These are phyloP conservation scores for Saccharomycopsis sp. DNA, from an alignment of 805 yeast species.

Conservation along the genomic window DNA sequence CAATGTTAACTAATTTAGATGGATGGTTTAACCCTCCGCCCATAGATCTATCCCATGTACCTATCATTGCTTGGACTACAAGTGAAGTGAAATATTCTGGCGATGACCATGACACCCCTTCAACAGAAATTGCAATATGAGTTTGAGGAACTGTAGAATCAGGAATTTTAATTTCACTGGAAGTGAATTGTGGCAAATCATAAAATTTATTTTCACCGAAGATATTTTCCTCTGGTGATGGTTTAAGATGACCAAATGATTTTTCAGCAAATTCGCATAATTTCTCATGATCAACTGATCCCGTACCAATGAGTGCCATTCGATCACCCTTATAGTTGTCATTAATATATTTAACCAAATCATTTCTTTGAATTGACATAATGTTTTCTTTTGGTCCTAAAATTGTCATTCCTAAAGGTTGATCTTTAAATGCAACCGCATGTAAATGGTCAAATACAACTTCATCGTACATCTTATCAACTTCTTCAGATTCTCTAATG, in stretches of 20 bases:
- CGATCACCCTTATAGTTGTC: conserved; percentile 92
- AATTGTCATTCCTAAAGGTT: conserved; percentile 94
- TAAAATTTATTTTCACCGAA: conserved; percentile 61
- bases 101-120: conserved; percentile 96
- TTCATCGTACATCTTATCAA: conserved; percentile 97
- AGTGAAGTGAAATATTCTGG: conserved; percentile 93
- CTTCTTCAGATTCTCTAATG: conserved; percentile 94
- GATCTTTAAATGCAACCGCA: conserved; percentile 82
- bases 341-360: conserved; percentile 70
- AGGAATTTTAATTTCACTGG: conserved; percentile 79
- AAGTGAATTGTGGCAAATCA: conserved; percentile 69
- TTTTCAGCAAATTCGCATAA: conserved; percentile 70
- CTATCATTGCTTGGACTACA: conserved; percentile 93
- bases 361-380: conserved; percentile 66
- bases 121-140: conserved; percentile 90
- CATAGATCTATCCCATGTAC: conserved; percentile 93
- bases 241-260: conserved; percentile 63
- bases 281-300: conserved; percentile 83
- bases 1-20: conserved; percentile 67
- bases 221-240: conserved; percentile 51
- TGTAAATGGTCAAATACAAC: conserved; percentile 96
- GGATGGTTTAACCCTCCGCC: conserved; percentile 82
- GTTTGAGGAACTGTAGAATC: conserved; percentile 82
- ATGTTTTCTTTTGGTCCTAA: conserved; percentile 91
- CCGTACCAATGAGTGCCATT: conserved; percentile 97